A percentile compares a stretch with the other conserved stretches of the same genome.
Evolutionary conservation across 2,329 filamentous ascomycete species (phyloP).

Genomic region (Colletotrichum sp.): DNA sequence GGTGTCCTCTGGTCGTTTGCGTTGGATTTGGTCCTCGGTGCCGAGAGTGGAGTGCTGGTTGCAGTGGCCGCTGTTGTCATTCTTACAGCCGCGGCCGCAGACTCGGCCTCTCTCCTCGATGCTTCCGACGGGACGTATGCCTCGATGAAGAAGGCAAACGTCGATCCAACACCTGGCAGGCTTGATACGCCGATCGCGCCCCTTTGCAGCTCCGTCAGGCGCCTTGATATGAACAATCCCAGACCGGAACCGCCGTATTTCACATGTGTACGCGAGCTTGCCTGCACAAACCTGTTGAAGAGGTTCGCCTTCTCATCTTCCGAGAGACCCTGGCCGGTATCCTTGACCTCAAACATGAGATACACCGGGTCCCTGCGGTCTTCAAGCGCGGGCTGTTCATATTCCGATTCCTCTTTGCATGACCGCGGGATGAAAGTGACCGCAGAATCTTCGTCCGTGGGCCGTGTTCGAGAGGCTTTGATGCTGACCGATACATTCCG

Average conservation of each 20-base stretch:
- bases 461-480: constrained; percentile 45
- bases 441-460: constrained; percentile 43
- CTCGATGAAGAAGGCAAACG: constrained; percentile 77
- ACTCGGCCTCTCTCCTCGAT: constrained; percentile 44
- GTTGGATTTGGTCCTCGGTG: background rate
- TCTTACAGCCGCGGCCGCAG: constrained; percentile 33
- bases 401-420: constrained; percentile 45
- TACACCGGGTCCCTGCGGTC: constrained; percentile 56
- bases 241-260: constrained; percentile 82
- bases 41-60: background rate
- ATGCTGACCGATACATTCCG: constrained; percentile 59
- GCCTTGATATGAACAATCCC: constrained; percentile 78
- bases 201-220: constrained; percentile 81
- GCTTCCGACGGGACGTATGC: constrained; percentile 49
- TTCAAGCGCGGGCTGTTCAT: constrained; percentile 36
- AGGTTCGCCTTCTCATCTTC: constrained; percentile 75
- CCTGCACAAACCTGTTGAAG: constrained; percentile 82
- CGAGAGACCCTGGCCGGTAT: constrained; percentile 77
- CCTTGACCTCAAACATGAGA: constrained; percentile 75
- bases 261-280: constrained; percentile 76
- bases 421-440: constrained; percentile 69
- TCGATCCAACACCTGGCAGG: constrained; percentile 72
- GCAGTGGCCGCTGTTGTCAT: background rate
- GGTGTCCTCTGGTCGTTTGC: constrained; percentile 6
- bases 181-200: constrained; percentile 79